phyloP scores from a whole-genome alignment of 345 rosid species.

The Ricinus communis region DNA sequence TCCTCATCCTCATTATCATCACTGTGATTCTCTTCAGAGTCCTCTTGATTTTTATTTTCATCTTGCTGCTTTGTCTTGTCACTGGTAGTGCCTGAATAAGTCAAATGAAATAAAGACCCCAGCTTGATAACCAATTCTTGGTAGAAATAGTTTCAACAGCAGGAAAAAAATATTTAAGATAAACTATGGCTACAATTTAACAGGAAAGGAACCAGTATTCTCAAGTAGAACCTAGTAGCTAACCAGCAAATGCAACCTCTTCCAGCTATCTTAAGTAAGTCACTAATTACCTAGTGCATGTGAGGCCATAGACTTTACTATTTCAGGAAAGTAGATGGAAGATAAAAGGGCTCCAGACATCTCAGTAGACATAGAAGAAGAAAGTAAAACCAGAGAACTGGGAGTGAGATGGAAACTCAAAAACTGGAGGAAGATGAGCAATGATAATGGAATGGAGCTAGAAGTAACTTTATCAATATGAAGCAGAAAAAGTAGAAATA shows the following conservation, averaged over 20 bases:
- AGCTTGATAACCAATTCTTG: background rate
- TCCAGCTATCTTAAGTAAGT: background rate
- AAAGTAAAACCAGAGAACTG: background rate
- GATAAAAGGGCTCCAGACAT: background rate
- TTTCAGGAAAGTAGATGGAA: background rate
- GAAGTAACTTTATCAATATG: background rate
- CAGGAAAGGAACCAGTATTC: background rate
- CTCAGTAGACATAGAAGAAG: background rate
- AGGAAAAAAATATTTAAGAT: background rate
- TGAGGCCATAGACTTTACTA: background rate
- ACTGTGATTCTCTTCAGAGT: background rate
- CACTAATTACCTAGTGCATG: background rate
- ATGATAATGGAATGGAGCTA: background rate
- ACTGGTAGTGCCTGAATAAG: constrained; percentile 4
- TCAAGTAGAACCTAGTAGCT: background rate
- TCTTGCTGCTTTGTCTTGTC: constrained; percentile 16
- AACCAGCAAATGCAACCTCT: background rate
- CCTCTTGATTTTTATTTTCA: background rate
- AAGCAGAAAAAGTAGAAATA: background rate
- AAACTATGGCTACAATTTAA: background rate
- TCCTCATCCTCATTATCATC: constrained; percentile 4
- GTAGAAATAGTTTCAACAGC: background rate
- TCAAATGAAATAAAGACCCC: background rate
- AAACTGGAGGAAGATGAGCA: background rate
- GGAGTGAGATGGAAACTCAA: background rate